Percentiles rank a stretch among this genome's conserved stretches.
Evolutionary conservation across 805 yeast genomes (phyloP).

Genomic region (Crinitomyces ghanaensis): DNA sequence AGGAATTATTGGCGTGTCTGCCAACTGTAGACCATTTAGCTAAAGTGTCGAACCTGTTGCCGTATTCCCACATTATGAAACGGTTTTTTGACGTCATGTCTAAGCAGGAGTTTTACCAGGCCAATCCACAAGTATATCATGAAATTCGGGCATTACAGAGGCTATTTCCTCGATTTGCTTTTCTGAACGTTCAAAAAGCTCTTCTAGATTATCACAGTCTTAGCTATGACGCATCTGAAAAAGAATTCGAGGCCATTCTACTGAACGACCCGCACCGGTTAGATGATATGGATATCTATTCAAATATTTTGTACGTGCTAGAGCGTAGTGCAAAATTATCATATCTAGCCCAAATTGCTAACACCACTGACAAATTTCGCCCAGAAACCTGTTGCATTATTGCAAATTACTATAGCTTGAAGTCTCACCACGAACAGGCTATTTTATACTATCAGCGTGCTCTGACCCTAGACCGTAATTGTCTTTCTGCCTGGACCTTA

Average conservation of each 20-base stretch:
- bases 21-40: constrained; percentile 42
- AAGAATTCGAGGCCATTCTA: constrained; percentile 64
- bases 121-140: constrained; percentile 34
- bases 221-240: constrained; percentile 73
- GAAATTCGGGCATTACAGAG: constrained; percentile 39
- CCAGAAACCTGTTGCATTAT: constrained; percentile 92
- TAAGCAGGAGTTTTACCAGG: constrained; percentile 71
- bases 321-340: constrained; percentile 78
- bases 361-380: constrained; percentile 71
- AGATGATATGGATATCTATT: constrained; percentile 85
- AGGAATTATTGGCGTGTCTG: constrained; percentile 56
- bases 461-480: constrained; percentile 61
- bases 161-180: constrained; percentile 62
- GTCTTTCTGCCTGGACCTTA: constrained; percentile 89
- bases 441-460: constrained; percentile 90
- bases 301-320: constrained; percentile 92
- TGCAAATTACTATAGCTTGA: constrained; percentile 86
- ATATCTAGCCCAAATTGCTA: constrained; percentile 74
- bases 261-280: constrained; percentile 69
- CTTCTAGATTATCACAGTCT: constrained; percentile 71
- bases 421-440: constrained; percentile 90
- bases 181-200: constrained; percentile 72
- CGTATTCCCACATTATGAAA: constrained; percentile 27
- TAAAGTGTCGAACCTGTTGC: constrained; percentile 1
- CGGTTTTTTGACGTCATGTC: constrained; percentile 54